phyloP scores from a whole-genome alignment of 1,284 basidiomycete species.

The Trichosporon inkin region DNA sequence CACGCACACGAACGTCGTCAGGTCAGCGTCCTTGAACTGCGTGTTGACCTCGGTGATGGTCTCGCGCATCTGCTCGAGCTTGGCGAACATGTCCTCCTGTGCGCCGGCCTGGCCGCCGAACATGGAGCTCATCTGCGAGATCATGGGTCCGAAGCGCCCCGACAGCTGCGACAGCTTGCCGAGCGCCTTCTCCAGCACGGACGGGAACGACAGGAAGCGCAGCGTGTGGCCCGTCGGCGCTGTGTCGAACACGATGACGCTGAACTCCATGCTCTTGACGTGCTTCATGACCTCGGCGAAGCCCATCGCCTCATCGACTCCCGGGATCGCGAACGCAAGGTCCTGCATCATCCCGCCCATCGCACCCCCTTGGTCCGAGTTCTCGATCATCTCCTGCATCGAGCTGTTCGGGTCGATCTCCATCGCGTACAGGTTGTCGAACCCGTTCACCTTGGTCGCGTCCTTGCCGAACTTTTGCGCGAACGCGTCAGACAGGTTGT shows the following conservation, averaged over 20 bases:
- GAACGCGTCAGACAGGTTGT: constrained; percentile 98
- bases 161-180: constrained; percentile 89
- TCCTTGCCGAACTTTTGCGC: constrained; percentile 99
- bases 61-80: constrained; percentile 92
- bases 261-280: constrained; percentile 99
- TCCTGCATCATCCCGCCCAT: constrained; percentile 99
- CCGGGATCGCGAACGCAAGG: constrained; percentile 96
- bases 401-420: constrained; percentile 97
- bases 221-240: constrained; percentile 97
- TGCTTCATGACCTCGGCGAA: constrained; percentile 99
- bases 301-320: constrained; percentile 99
- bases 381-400: constrained; percentile 93
- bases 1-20: constrained; percentile 96
- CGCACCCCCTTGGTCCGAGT: constrained; percentile 71
- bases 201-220: constrained; percentile 96
- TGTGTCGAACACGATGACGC: constrained; percentile 98
- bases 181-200: constrained; percentile 93
- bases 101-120: constrained; percentile 70
- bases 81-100: constrained; percentile 97
- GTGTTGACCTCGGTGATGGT: constrained; percentile 98
- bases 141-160: constrained; percentile 94
- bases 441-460: constrained; percentile 98
- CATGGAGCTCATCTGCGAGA: constrained; percentile 94
- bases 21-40: constrained; percentile 98
- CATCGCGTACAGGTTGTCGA: constrained; percentile 96